These are phyloP conservation scores for Boletus semigastroideus DNA, from an alignment of 1,284 basidiomycete species.

Conservation along the genomic window DNA sequence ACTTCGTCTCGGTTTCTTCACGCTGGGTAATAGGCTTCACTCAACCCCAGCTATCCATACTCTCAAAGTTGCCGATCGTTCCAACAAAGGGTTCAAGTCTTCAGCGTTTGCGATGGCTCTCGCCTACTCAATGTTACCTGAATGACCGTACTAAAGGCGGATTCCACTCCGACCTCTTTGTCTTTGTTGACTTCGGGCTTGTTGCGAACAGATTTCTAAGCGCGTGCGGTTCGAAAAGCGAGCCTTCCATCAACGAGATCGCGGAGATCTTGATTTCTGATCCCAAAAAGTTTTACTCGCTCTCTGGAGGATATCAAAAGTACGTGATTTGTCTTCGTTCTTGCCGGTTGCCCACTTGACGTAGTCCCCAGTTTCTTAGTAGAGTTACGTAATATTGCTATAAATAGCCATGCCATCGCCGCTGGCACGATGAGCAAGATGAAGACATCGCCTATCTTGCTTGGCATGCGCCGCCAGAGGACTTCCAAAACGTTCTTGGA, in stretches of 20 bases:
- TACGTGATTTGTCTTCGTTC: constrained; percentile 28
- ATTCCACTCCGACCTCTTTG: constrained; percentile 78
- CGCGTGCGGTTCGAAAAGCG: constrained; percentile 84
- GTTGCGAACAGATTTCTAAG: constrained; percentile 83
- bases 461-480: constrained; percentile 57
- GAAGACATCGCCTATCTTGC: constrained; percentile 69
- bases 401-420: constrained; percentile 67
- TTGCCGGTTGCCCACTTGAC: neutral
- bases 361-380: constrained; percentile 63
- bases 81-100: constrained; percentile 41
- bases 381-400: constrained; percentile 83
- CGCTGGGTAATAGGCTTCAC: constrained; percentile 20
- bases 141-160: constrained; percentile 48
- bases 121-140: constrained; percentile 72
- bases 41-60: constrained; percentile 19
- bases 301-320: constrained; percentile 63
- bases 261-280: constrained; percentile 62
- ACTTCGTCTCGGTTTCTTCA: neutral
- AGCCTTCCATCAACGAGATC: constrained; percentile 85
- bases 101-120: constrained; percentile 39
- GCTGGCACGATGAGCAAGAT: constrained; percentile 58
- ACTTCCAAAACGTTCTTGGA: constrained; percentile 36
- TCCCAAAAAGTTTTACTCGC: constrained; percentile 68
- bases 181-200: constrained; percentile 87
- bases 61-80: constrained; percentile 57